phyloP scores from a whole-genome alignment of 1,284 basidiomycete species.

The Trametes sp. region DNA sequence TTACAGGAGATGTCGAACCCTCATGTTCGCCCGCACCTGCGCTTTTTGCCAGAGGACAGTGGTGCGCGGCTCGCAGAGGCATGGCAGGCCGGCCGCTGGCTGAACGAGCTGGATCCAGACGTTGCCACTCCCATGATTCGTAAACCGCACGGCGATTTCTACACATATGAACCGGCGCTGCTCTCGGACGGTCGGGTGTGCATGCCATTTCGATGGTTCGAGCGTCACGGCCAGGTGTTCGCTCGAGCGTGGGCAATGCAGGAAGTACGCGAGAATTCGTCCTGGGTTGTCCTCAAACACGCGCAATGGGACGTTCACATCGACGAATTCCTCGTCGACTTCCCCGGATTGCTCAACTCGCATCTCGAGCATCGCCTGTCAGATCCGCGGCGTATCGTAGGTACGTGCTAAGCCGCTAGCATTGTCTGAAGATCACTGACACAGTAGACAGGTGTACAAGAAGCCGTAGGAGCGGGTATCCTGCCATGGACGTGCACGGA shows the following conservation, averaged over 20 bases:
- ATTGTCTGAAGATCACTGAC: neutral
- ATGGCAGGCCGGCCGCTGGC: constrained; percentile 40
- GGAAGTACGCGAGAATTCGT: neutral
- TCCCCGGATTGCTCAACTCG: neutral
- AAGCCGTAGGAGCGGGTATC: neutral
- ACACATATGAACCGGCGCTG: constrained; percentile 19
- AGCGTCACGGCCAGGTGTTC: neutral
- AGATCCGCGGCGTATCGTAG: neutral
- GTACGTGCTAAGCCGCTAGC: neutral
- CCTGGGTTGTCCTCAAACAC: neutral
- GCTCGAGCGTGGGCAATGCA: neutral
- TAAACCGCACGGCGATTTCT: constrained; percentile 38
- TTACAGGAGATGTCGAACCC: constrained; percentile 43
- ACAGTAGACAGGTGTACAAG: neutral
- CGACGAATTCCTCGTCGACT: neutral
- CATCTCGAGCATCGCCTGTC: neutral
- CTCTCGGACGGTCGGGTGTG: neutral
- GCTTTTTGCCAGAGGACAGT: constrained; percentile 42
- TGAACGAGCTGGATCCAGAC: constrained; percentile 30
- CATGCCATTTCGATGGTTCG: constrained; percentile 32
- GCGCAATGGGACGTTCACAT: neutral
- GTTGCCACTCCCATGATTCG: constrained; percentile 42
- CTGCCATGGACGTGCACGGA: neutral
- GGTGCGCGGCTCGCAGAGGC: constrained; percentile 31
- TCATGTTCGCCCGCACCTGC: constrained; percentile 34